Conservation (phyloP, 164 flowering plant species). For the Vitis rotundifolia region DNA sequence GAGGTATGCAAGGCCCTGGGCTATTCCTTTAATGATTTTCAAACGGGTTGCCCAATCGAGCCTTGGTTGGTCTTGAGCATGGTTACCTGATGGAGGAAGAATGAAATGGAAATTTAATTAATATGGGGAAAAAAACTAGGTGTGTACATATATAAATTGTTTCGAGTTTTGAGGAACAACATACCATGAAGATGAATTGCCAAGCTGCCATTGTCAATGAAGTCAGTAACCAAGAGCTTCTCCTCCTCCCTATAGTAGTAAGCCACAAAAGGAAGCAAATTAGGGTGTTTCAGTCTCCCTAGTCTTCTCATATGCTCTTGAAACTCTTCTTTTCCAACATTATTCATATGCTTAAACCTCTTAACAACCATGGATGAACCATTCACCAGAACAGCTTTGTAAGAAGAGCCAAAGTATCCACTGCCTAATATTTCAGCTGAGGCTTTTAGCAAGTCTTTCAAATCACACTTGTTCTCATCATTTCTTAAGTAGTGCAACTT, state of each 20-base stretch:
- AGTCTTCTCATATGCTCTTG: slow-evolving; percentile 84
- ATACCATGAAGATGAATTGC: slow-evolving; percentile 74
- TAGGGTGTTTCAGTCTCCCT: slow-evolving; percentile 66
- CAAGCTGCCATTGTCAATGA: slow-evolving; percentile 62
- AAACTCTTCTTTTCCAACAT: slow-evolving; percentile 70
- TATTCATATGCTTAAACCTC: slow-evolving; percentile 81
- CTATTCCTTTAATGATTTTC: slow-evolving; percentile 76
- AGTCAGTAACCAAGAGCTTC: slow-evolving; percentile 71
- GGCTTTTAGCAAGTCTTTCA: slow-evolving; percentile 72
- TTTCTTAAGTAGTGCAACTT: slow-evolving; percentile 61
- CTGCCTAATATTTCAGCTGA: slow-evolving; percentile 83
- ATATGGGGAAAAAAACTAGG: too few species aligned
- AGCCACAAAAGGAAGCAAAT: slow-evolving; percentile 73
- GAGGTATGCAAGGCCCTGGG: slow-evolving; percentile 59
- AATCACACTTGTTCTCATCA: slow-evolving; percentile 53
- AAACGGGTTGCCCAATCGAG: slow-evolving; percentile 72
- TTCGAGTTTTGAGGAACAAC: background rate
- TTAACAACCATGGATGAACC: slow-evolving; percentile 72
- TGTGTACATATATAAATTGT: too few species aligned
- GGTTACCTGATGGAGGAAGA: slow-evolving; percentile 36
- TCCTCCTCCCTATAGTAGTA: slow-evolving; percentile 80
- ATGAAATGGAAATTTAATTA: too few species aligned
- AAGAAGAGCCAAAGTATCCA: slow-evolving; percentile 73
- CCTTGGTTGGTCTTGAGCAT: slow-evolving; percentile 29
- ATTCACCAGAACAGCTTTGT: slow-evolving; percentile 59